These are phyloP conservation scores for Cyclanthera cordifolia DNA, from an alignment of 306 rosid genomes.

Conservation along the genomic window DNA sequence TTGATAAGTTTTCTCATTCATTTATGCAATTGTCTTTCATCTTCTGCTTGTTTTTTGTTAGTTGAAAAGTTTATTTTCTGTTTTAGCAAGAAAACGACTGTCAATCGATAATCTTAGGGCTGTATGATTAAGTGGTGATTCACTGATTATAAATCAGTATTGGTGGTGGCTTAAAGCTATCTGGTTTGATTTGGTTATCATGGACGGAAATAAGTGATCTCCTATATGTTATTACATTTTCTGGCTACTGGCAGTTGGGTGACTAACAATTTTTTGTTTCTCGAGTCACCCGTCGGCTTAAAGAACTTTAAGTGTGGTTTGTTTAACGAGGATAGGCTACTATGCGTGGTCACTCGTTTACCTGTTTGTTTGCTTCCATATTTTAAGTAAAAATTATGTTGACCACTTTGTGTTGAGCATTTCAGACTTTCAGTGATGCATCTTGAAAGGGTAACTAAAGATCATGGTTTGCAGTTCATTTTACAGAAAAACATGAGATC, in stretches of 20 bases:
- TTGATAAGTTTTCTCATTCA: background rate
- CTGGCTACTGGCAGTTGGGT: background rate
- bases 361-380: background rate
- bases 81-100: background rate
- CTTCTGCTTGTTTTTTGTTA: background rate
- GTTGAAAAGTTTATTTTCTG: background rate
- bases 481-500: constrained; percentile 49
- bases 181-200: background rate
- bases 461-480: constrained; percentile 39
- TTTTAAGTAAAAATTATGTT: background rate
- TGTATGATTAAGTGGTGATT: background rate
- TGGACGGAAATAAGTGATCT: background rate
- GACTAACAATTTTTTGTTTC: background rate
- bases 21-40: background rate
- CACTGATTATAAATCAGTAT: background rate
- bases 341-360: background rate
- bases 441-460: constrained; percentile 15
- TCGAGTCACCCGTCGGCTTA: background rate
- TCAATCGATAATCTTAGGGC: background rate
- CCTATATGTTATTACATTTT: background rate
- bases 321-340: background rate
- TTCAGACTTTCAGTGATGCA: background rate
- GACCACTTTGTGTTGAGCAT: background rate
- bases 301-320: background rate
- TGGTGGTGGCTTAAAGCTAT: background rate